Evolutionary conservation across 768 basidiomycete genomes (phyloP).

Genomic region (Royoungia palumana): DNA sequence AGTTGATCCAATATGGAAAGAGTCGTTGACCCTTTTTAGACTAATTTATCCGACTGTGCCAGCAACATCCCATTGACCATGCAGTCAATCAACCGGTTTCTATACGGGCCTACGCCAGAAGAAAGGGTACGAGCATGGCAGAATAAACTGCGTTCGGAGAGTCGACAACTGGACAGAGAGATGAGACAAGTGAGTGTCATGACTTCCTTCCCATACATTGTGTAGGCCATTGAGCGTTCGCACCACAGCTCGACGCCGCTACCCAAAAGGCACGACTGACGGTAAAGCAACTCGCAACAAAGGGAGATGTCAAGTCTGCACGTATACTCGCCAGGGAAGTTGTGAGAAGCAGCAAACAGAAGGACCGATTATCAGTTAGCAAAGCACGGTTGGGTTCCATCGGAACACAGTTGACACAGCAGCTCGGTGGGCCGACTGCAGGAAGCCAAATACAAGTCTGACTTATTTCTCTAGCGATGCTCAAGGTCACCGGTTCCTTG

Average conservation of each 20-base stretch:
- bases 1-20: constrained; percentile 3
- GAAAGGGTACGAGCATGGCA: constrained; percentile 94
- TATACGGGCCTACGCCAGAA: constrained; percentile 96
- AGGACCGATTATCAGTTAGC: constrained; percentile 84
- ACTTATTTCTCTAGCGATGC: constrained; percentile 61
- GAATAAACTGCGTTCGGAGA: constrained; percentile 74
- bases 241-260: constrained; percentile 69
- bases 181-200: constrained; percentile 79
- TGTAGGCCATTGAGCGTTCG: constrained; percentile 13
- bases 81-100: constrained; percentile 87
- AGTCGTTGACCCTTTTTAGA: constrained; percentile 11
- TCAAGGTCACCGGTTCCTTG: constrained; percentile 95
- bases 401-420: constrained; percentile 82
- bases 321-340: constrained; percentile 90
- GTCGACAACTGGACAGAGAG: constrained; percentile 85
- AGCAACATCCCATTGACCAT: constrained; percentile 36
- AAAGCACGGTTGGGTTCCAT: constrained; percentile 94
- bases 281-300: constrained; percentile 85
- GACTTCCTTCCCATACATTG: constrained; percentile 11
- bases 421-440: constrained; percentile 65
- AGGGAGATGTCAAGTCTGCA: constrained; percentile 91
- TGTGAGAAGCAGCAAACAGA: constrained; percentile 93
- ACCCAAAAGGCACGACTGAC: constrained; percentile 73
- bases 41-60: neutral
- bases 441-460: neutral